Evolutionary conservation across 805 yeast genomes (phyloP).

Genomic region (Lipomyces kockii): DNA sequence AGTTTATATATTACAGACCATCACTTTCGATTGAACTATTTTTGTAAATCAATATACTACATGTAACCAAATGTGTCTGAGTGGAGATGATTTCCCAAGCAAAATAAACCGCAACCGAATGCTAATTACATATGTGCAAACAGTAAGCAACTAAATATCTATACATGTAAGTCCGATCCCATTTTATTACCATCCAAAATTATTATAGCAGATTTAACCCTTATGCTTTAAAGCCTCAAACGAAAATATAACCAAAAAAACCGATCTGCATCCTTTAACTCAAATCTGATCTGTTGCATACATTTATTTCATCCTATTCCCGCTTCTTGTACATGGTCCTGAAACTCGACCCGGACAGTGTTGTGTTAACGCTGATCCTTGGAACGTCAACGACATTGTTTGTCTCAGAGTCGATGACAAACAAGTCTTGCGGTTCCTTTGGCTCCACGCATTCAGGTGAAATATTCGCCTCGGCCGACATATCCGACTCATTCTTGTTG

Average conservation of each 20-base stretch:
- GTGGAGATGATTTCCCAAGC: background rate
- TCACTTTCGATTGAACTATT: background rate
- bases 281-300: background rate
- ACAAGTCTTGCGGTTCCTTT: constrained; percentile 4
- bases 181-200: background rate
- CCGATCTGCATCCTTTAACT: background rate
- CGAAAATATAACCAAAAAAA: background rate
- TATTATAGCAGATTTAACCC: background rate
- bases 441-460: constrained; percentile 1
- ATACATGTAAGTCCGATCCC: background rate
- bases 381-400: constrained; percentile 5
- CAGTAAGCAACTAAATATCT: background rate
- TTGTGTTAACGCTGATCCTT: background rate
- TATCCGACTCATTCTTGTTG: background rate
- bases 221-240: too few relatives aligned
- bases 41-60: background rate
- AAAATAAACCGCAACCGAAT: background rate
- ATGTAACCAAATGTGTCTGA: background rate
- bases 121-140: background rate
- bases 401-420: constrained; percentile 7
- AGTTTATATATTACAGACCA: background rate
- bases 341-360: constrained; percentile 7
- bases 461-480: background rate
- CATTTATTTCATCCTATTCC: background rate
- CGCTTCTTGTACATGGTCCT: constrained; percentile 3